Base-by-base conservation (phyloP, 495 filamentous ascomycete species). In the Aspergillus sparsus region DNA sequence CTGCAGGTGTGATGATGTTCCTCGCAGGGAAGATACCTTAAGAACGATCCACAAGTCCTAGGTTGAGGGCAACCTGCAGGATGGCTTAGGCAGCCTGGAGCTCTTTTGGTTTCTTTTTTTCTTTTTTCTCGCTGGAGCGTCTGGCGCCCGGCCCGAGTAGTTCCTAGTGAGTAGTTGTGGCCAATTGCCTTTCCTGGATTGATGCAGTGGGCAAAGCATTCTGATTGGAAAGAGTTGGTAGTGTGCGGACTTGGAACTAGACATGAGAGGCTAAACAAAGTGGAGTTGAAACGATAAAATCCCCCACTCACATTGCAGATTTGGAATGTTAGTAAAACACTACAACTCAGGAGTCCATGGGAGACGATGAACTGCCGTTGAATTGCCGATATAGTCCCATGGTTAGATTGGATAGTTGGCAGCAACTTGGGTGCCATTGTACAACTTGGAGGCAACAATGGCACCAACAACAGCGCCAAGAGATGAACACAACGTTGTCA, bases 191-290 rank as follows among this genome's bases (percentile, higher is more conserved):
- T 55, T 62, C 60, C 36, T 47, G 49, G 63, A 32, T 53, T 32
- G 52, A 16, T 66, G 60, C 63, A 66, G 52, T 8, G 33, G 31
- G 16, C 7, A 62, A 60, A 66, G 56, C 52, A 66, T 57, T 49
- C 31, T 66, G 56, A 62, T 66, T 66, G 60, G 63, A 41, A 16
- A 7, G 9, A 9, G 13, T 46, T 37, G 18, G 36, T 13, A 51
- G 54, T 36, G 49, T 15, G 37, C 7, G 21, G 3, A 16, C 37
- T 37, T 45, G 33, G 49, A 16, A 57, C 39, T 41, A 21, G 49
- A 49, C 32, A 15, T 46, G 34, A 49, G 27, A 39, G 49, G 49
- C 42, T 35, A 27, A 39, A 39, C 35, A 18, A 39, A 37, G 15
- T 52, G 55, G 46, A 16, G 46, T 27, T 41, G n/a, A 41, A 45